Conservation (phyloP, 2,329 filamentous ascomycete genomes). For the Diaporthe sp. region DNA sequence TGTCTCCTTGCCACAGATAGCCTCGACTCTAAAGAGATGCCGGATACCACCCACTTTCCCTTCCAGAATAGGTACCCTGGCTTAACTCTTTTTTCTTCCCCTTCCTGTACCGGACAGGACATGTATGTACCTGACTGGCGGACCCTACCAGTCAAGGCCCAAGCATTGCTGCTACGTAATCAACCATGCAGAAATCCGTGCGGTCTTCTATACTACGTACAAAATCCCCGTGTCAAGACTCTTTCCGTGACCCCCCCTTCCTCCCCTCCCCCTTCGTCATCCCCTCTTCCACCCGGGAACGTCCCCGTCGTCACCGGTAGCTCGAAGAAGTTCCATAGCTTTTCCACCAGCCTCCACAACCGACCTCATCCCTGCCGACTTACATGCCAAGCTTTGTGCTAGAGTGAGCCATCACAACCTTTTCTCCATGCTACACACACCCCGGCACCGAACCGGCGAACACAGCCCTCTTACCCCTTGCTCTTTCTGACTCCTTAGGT, state of each 20-base stretch:
- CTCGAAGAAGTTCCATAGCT: constrained; percentile 34
- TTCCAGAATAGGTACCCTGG: constrained; percentile 21
- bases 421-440: constrained; percentile 34
- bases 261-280: constrained; percentile 7
- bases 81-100: not conserved
- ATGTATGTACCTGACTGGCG: constrained; percentile 1
- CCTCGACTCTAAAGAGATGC: constrained; percentile 28
- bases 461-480: constrained; percentile 30
- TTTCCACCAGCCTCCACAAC: constrained; percentile 27
- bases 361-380: constrained; percentile 24
- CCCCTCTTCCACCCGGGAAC: constrained; percentile 16
- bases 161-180: constrained; percentile 19
- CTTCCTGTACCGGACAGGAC: not conserved
- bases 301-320: constrained; percentile 14
- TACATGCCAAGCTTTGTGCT: constrained; percentile 40
- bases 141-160: constrained; percentile 13
- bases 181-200: constrained; percentile 12
- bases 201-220: not conserved
- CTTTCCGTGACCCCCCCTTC: not conserved
- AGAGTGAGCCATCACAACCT: constrained; percentile 36
- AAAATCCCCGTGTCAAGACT: constrained; percentile 10
- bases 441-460: constrained; percentile 38
- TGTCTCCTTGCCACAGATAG: constrained; percentile 12
- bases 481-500: constrained; percentile 30
- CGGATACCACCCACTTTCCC: constrained; percentile 28